phyloP scores from a whole-genome alignment of 257 asterid species.

The Verbascum thapsus region DNA sequence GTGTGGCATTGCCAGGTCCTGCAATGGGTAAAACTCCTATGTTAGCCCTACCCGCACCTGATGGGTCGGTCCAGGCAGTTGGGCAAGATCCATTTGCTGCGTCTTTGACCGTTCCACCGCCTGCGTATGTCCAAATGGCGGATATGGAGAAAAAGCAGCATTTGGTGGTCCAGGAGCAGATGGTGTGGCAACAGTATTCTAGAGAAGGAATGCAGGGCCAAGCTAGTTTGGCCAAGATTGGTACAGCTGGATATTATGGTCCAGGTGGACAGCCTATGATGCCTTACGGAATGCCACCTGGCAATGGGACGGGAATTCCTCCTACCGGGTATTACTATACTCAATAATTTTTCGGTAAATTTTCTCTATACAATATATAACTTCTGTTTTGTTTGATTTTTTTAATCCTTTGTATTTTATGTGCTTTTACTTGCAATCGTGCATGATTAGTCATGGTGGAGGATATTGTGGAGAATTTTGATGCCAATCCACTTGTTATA shows the following conservation, averaged over 20 bases:
- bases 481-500: conserved; percentile 30
- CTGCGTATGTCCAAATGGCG: conserved; percentile 85
- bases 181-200: conserved; percentile 83
- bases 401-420: conserved; percentile 42
- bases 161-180: conserved; percentile 69
- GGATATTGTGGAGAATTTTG: conserved; percentile 28
- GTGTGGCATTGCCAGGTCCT: conserved; percentile 75
- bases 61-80: conserved; percentile 71
- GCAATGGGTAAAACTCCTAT: conserved; percentile 62
- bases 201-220: conserved; percentile 88
- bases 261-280: conserved; percentile 59
- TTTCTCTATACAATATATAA: conserved; percentile 31
- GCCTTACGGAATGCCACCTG: conserved; percentile 85
- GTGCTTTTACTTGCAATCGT: conserved; percentile 45
- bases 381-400: conserved; percentile 25
- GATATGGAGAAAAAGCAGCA: conserved; percentile 86
- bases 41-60: conserved; percentile 85
- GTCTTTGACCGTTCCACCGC: conserved; percentile 69
- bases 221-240: conserved; percentile 69
- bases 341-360: conserved; percentile 39
- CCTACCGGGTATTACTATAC: conserved; percentile 63
- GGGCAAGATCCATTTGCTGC: conserved; percentile 89
- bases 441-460: conserved; percentile 31
- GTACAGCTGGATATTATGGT: conserved; percentile 54
- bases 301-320: conserved; percentile 54